Base-by-base conservation (phyloP, 352 stramenopile genomes). In the Globisporangium iwayamae region DNA sequence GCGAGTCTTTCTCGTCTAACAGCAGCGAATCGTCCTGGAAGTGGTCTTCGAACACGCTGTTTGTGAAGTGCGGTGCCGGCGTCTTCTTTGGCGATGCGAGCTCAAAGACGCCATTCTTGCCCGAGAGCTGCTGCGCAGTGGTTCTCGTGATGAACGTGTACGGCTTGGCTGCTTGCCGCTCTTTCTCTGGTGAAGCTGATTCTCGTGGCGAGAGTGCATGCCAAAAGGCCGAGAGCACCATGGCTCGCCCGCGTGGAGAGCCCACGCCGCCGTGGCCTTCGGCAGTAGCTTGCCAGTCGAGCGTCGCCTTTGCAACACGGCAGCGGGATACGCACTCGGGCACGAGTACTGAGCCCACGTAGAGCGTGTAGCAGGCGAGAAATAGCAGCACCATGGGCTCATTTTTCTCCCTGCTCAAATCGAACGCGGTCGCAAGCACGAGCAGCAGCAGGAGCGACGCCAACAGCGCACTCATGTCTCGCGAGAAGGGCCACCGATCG, bases 181-280 rank as follows among this genome's bases (percentile, higher is more conserved):
- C n/a, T 67, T 62, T 45, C 69, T 52, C 16, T 68, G 32, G 10
- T 28, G 25, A 28, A 69, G 67, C 1, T 48, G 53, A 56, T 41
- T 51, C 67, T 6, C 57, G 56, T 1, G 79, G 79, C 18, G 81
- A 82, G 1, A 91, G 56, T 51, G 71, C 81, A 52, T 90, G 86
- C 86, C 86, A 94, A 66, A 94, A 94, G 0, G 86, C 86, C 1
- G 82, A 85, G 8, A 93, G 68, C 54, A 89, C 83, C 65, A 71
- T 14, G 68, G 52, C 28, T n/a, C 22, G 38, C 28, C 41, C 6
- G n/a, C 50, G 50, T 14, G 50, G 50, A 20, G 50, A 56, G 43
- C 43, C 43, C 43, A 48, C 43, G 16, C 14, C 16, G 22, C 48
- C 48, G 11, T 22, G 10, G 13, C 48, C 48, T 36, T 54, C 11